phyloP scores from a whole-genome alignment of 2,329 filamentous ascomycete genomes.

The Penicillium nordicum region DNA sequence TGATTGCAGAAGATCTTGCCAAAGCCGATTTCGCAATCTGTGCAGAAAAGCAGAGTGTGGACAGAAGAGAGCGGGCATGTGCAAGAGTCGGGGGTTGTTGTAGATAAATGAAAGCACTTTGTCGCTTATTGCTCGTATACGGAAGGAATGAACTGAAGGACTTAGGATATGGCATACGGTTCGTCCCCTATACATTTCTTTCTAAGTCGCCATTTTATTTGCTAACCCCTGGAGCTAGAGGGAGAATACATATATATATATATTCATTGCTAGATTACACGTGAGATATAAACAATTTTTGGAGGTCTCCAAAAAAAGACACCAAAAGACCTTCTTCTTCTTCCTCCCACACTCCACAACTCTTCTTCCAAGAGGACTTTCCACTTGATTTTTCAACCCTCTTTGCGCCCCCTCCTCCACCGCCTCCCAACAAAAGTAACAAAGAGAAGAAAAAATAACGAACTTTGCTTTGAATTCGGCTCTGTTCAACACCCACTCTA shows the following conservation, averaged over 20 bases:
- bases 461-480: too few relatives aligned
- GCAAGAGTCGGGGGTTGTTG: not conserved
- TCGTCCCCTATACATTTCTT: not conserved
- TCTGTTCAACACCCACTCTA: too few relatives aligned
- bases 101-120: not conserved
- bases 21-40: not conserved
- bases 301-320: not conserved
- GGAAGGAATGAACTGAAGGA: not conserved
- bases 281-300: too few relatives aligned
- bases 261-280: not conserved
- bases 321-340: not conserved
- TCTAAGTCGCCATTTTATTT: not conserved
- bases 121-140: not conserved
- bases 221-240: not conserved
- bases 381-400: too few relatives aligned
- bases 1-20: not conserved
- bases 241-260: not conserved
- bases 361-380: not conserved
- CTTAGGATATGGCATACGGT: not conserved
- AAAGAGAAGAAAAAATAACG: not conserved
- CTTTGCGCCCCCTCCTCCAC: not conserved
- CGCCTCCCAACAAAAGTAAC: not conserved
- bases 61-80: not conserved
- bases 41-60: not conserved
- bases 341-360: not conserved